phyloP scores from a whole-genome alignment of 345 rosid genomes.

The Mallotus nudiflorus region DNA sequence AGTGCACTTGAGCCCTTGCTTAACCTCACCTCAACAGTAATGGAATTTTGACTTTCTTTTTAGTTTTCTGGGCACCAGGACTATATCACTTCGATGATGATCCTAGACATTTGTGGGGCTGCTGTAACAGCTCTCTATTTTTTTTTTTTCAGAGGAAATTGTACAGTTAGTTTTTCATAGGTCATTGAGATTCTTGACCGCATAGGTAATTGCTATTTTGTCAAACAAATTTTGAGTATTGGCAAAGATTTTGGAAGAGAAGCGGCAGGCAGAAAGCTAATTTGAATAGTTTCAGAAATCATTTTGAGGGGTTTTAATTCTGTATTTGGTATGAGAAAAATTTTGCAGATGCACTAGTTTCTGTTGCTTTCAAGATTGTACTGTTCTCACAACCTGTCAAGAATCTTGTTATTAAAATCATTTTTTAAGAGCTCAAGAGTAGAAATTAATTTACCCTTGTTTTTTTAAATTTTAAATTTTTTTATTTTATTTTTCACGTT shows the following conservation, averaged over 20 bases:
- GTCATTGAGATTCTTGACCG: not conserved
- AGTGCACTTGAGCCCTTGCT: slow-evolving; percentile 70
- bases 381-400: no score
- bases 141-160: slow-evolving; percentile 12
- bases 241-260: slow-evolving; percentile 7
- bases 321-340: not conserved
- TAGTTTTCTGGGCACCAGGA: not conserved
- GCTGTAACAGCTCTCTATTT: slow-evolving; percentile 16
- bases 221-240: not conserved
- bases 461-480: no score
- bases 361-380: not conserved
- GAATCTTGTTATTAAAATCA: no score
- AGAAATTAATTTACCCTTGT: no score
- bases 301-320: not conserved
- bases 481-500: no score
- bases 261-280: not conserved
- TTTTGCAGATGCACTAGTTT: not conserved
- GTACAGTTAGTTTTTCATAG: slow-evolving; percentile 14
- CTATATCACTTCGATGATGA: not conserved
- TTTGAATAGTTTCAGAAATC: not conserved
- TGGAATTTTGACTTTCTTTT: slow-evolving; percentile 50
- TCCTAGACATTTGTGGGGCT: slow-evolving; percentile 14
- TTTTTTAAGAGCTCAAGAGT: no score
- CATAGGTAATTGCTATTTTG: not conserved
- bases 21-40: slow-evolving; percentile 58